phyloP scores from a whole-genome alignment of 495 filamentous ascomycete genomes.

The Xylaria intraflava region DNA sequence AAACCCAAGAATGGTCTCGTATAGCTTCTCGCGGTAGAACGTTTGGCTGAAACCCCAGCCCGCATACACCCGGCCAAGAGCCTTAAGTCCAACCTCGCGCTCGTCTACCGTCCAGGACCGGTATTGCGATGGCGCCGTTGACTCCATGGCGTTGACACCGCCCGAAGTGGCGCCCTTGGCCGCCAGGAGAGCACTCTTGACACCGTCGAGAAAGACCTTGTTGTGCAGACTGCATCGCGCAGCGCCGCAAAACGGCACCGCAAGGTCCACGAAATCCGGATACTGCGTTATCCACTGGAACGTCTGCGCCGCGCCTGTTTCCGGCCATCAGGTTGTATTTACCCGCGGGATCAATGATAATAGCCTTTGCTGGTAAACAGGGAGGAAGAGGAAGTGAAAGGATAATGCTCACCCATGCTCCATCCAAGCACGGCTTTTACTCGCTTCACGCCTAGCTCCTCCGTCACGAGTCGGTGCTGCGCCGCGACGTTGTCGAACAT shows the following conservation, averaged over 20 bases:
- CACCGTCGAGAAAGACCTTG: slow-evolving; percentile 65
- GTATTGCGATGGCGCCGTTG: slow-evolving; percentile 17
- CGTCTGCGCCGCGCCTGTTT: slow-evolving; percentile 8
- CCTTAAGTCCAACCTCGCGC: slow-evolving; percentile 56
- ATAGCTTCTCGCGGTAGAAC: slow-evolving; percentile 62
- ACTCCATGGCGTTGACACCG: slow-evolving; percentile 35
- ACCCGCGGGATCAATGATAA: background rate
- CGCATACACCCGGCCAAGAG: slow-evolving; percentile 65
- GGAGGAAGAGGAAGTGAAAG: background rate
- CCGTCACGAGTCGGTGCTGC: slow-evolving; percentile 57
- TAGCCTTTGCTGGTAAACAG: background rate
- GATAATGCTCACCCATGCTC: slow-evolving; percentile 51
- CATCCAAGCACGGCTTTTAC: slow-evolving; percentile 59
- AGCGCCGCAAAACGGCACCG: slow-evolving; percentile 61
- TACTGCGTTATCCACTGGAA: slow-evolving; percentile 69
- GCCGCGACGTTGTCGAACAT: slow-evolving; percentile 67
- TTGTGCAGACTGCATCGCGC: slow-evolving; percentile 66
- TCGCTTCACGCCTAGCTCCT: slow-evolving; percentile 57
- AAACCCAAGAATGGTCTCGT: slow-evolving; percentile 53
- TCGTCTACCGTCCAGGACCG: slow-evolving; percentile 51
- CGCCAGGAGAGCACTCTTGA: slow-evolving; percentile 59
- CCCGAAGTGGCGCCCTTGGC: slow-evolving; percentile 50
- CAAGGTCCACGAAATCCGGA: slow-evolving; percentile 61
- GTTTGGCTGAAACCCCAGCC: slow-evolving; percentile 71
- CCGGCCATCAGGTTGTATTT: background rate